These are phyloP conservation scores for Abelmoschus esculentus DNA, from an alignment of 345 rosid species.

Conservation along the genomic window DNA sequence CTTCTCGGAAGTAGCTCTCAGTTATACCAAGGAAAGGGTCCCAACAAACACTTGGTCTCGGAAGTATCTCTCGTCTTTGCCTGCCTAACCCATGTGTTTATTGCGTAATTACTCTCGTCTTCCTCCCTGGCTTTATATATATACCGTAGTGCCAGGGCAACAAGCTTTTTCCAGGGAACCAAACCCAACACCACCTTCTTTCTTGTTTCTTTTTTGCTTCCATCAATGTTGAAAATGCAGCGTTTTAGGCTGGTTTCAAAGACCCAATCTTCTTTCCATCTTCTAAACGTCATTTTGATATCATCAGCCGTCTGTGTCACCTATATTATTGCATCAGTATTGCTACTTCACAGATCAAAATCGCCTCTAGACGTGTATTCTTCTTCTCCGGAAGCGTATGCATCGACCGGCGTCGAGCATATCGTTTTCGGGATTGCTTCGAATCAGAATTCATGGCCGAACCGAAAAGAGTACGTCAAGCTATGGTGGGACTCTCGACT, in stretches of 20 bases:
- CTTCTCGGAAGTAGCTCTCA: too few species aligned
- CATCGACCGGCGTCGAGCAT: conserved; percentile 39
- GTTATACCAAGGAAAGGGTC: neutral
- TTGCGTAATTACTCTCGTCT: neutral
- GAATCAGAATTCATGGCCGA: conserved; percentile 42
- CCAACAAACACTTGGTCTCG: neutral
- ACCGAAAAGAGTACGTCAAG: conserved; percentile 48
- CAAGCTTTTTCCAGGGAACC: too few species aligned
- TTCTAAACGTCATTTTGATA: conserved; percentile 29
- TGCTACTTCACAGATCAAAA: conserved; percentile 33
- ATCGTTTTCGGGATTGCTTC: conserved; percentile 70
- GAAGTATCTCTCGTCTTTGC: neutral
- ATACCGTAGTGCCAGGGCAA: neutral
- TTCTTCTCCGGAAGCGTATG: conserved; percentile 17
- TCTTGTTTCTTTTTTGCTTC: neutral
- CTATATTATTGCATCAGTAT: conserved; percentile 36
- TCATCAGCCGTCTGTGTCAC: conserved; percentile 33
- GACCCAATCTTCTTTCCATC: conserved; percentile 26
- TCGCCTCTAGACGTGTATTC: conserved; percentile 13
- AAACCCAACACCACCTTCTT: neutral
- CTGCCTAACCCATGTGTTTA: neutral
- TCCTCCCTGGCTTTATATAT: too few species aligned
- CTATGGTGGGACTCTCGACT: conserved; percentile 63
- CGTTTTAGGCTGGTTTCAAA: conserved; percentile 23
- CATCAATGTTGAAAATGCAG: conserved; percentile 28